Evolutionary conservation across 371 early-diverging fungal species (phyloP).

Genomic region (Mucor velutinosus): DNA sequence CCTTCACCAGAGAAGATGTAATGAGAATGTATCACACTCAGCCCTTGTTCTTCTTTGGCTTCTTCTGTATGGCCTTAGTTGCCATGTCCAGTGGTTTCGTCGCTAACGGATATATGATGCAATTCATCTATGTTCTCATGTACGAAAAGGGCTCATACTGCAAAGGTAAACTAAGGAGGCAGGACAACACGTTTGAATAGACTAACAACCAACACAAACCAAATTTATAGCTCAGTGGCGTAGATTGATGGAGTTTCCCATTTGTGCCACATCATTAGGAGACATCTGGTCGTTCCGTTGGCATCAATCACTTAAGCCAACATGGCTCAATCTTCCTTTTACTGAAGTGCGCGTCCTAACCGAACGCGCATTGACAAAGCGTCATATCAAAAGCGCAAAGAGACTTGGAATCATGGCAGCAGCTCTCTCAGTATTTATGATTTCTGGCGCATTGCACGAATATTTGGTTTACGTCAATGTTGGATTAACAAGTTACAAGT

Average conservation of each 20-base stretch:
- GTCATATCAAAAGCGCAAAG: not conserved
- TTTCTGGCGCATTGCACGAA: constrained; percentile 12
- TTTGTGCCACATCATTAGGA: constrained; percentile 11
- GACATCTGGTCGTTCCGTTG: constrained; percentile 16
- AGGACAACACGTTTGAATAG: not conserved
- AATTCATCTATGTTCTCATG: constrained; percentile 9
- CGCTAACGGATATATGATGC: constrained; percentile 17
- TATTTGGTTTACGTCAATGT: constrained; percentile 14
- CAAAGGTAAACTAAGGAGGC: not conserved
- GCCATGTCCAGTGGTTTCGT: constrained; percentile 12
- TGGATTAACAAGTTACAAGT: constrained; percentile 4
- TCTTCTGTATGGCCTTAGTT: constrained; percentile 4
- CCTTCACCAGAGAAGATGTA: constrained; percentile 8
- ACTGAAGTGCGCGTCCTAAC: constrained; percentile 6
- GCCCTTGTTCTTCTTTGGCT: constrained; percentile 2
- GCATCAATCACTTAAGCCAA: constrained; percentile 15
- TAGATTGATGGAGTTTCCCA: constrained; percentile 8
- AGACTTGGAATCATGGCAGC: constrained; percentile 12
- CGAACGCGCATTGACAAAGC: constrained; percentile 8
- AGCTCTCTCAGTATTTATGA: constrained; percentile 14
- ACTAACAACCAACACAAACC: not conserved
- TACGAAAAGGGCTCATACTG: constrained; percentile 13
- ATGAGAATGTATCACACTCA: not conserved
- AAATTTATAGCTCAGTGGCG: constrained; percentile 16
- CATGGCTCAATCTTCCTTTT: constrained; percentile 16